These are phyloP conservation scores for Henckelia pumila DNA, from an alignment of 257 asterid species.

Conservation along the genomic window DNA sequence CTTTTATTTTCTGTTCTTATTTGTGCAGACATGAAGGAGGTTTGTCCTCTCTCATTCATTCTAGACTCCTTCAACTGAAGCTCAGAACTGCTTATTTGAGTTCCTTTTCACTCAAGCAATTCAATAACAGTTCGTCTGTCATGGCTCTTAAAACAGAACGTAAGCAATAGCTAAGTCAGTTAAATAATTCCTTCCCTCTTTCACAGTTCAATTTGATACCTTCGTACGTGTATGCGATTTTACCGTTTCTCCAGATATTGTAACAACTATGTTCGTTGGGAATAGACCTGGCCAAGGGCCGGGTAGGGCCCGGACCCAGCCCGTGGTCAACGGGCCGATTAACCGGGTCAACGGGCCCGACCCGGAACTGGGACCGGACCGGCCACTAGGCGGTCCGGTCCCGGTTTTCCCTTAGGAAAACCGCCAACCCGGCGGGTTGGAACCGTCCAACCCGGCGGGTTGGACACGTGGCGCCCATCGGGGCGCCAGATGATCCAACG, in stretches of 20 bases:
- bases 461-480: no score
- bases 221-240: conserved; percentile 1
- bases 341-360: no score
- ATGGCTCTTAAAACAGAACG: conserved; percentile 62
- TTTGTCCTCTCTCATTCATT: conserved; percentile 44
- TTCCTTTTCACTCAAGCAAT: conserved; percentile 35
- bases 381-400: no score
- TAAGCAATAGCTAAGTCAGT: conserved; percentile 34
- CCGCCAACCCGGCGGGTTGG: no score
- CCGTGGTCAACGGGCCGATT: no score
- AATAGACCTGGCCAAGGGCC: no score
- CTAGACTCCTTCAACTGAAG: conserved; percentile 40
- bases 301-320: no score
- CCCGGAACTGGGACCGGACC: no score
- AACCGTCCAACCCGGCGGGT: no score
- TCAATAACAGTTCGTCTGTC: conserved; percentile 24
- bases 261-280: conserved; percentile 75
- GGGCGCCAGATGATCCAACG: no score
- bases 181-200: conserved; percentile 3
- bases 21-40: conserved; percentile 85
- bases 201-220: background rate
- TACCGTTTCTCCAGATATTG: conserved; percentile 51
- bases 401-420: no score
- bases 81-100: conserved; percentile 30
- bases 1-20: conserved; percentile 8